phyloP scores from a whole-genome alignment of 441 rosid genomes.

The Erodium moschatum region DNA sequence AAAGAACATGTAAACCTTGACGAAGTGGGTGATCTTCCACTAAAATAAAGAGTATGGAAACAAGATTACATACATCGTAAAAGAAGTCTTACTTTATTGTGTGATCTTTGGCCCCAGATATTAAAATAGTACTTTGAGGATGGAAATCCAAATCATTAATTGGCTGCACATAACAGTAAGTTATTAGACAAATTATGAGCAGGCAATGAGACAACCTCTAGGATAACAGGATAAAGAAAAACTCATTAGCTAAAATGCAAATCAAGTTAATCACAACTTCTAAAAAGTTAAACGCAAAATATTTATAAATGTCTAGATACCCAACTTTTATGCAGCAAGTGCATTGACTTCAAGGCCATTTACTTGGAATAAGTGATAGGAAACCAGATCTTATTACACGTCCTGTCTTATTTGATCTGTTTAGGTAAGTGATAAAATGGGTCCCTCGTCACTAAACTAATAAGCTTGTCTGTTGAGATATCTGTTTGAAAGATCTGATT shows the following conservation, averaged over 20 bases:
- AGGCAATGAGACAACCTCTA: slow-evolving; percentile 13
- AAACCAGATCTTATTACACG: not conserved
- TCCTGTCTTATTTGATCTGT: not conserved
- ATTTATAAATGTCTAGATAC: not conserved
- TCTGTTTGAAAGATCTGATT: not conserved
- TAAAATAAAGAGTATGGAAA: not conserved
- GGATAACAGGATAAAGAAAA: not conserved
- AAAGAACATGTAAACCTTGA: not conserved
- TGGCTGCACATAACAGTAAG: slow-evolving; percentile 41
- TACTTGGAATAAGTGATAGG: not conserved
- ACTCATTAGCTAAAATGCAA: not conserved
- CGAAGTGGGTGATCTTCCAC: not conserved
- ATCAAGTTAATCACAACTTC: not conserved
- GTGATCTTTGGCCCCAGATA: slow-evolving; percentile 71
- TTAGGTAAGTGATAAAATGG: not conserved
- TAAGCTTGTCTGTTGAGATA: not conserved
- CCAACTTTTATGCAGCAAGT: not conserved
- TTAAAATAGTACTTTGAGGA: slow-evolving; percentile 59
- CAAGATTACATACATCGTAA: not conserved
- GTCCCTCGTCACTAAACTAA: not conserved
- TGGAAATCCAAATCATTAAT: slow-evolving; percentile 84
- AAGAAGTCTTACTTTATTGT: slow-evolving; percentile 52
- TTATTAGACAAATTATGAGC: slow-evolving; percentile 17
- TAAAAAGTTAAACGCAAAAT: not conserved
- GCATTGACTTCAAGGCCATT: not conserved